Evolutionary conservation across 306 rosid genomes (phyloP), one percentile per base, ranked within the genome.

Genomic region (Trifolium subterraneum): DNA sequence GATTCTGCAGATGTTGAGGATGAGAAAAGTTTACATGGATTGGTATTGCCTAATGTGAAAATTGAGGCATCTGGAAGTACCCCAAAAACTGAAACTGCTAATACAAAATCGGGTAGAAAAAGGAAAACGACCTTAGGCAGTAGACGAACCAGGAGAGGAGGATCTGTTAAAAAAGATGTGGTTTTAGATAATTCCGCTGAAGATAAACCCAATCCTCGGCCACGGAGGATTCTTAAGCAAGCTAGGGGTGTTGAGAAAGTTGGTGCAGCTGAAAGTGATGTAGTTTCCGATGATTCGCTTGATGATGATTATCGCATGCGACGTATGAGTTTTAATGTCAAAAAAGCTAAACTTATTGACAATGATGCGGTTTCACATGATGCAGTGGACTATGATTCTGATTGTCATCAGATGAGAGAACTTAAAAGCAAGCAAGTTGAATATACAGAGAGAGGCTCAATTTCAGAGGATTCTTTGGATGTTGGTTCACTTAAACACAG

Each of bases 31-130:
- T 71, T 87, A 79, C 76, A 45, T 68, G 81, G 82, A 52, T 80
- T 89, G 85, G 35, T 78, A 16, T 66, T 72, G 76, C 79, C 90
- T 16, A 90, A 83, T 80, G 89, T 73, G 80, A 89, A 83, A 82
- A 70, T 73, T 61, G 90, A 86, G 78, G 84, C 85, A 81, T 56
- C 84, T 19, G 92, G 82, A 69, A 80, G 71, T 52, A 66, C 70
- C 44, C 75, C 11, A 67, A 86, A 82, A 81, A 75, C 64, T 41
- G 84, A 84, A 80, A 59, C 76, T 44, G 78, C 66, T 54, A 25
- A 22, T 56, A 85, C 81, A 82, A 90, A 90, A 72, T 84, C 80
- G 36, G 77, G 81, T 47, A 83, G 90, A 84, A 95, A 95, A 86
- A 92, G 99, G 86, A 95, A 92, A 78, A 76, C 71, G 84, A 44